Evolutionary conservation across 1,284 basidiomycete species (phyloP).

Genomic region (Cryptococcus hybrid): DNA sequence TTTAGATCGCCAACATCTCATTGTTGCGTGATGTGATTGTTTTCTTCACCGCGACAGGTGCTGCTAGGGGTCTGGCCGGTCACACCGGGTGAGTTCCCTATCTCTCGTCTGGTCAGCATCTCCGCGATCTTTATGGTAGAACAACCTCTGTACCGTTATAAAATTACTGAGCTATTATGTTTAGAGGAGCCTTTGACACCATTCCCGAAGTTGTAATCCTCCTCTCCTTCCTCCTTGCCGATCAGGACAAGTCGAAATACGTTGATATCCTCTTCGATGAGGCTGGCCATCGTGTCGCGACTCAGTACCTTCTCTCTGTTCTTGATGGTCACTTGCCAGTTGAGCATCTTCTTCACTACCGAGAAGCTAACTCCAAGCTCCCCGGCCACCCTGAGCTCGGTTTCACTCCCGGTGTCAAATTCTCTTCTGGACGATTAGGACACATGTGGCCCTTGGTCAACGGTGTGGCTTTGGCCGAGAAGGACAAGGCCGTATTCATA

Average conservation of each 20-base stretch:
- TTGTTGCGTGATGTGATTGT: no score
- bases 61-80: no score
- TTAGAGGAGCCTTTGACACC: conserved; percentile 79
- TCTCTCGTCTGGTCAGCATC: no score
- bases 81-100: no score
- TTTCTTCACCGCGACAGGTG: no score
- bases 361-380: no score
- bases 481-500: conserved; percentile 70
- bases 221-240: conserved; percentile 19
- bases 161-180: no score
- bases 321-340: conserved; percentile 67
- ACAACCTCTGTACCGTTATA: background rate
- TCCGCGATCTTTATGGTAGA: no score
- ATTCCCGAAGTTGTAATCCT: conserved; percentile 51
- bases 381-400: no score
- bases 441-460: conserved; percentile 81
- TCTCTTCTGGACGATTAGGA: conserved; percentile 78
- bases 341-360: conserved; percentile 65
- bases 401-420: conserved; percentile 33
- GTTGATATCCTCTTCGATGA: conserved; percentile 46
- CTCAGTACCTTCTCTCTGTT: conserved; percentile 75
- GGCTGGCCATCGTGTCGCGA: conserved; percentile 78
- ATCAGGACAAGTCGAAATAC: conserved; percentile 30
- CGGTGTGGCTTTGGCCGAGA: conserved; percentile 73
- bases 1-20: no score